Evolutionary conservation across 306 rosid genomes (phyloP), one percentile per base, ranked within the genome.

Genomic region (Quercus berberidifolia): DNA sequence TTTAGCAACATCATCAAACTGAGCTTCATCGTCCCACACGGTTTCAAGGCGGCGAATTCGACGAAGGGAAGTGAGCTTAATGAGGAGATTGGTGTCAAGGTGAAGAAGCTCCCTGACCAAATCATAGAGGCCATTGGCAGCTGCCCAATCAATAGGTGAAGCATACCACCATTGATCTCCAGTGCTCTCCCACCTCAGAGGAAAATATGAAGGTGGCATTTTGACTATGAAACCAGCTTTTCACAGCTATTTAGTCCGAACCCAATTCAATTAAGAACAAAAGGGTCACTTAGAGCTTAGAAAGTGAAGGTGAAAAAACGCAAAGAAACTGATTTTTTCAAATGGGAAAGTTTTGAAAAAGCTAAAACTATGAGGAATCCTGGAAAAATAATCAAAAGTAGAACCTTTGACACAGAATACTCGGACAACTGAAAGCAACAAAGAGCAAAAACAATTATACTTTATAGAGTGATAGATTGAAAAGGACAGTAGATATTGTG

Each of bases 151-250:
- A 21, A 94, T 92, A 2, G 98, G 98, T 1, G 98, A 88, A 5
- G 95, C 98, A 63, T 83, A 94, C 98, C 98, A 94, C 98, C 98
- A 94, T 28, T 94, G 97, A 41, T 94, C 97, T 10, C 97, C 91
- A 0, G 93, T 92, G 83, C 97, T 92, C 62, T 94, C 97, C 98
- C 98, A 94, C 28, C 97, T 89, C 28, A 94, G 94, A 56, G 98
- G 97, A 35, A 94, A 91, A 23, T 83, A 78, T 3, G 86, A 78
- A 0, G 87, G 92, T 38, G 91, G 83, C 95, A 89, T 88, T 41
- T 4, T 15, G 19, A 52, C 30, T 35, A 28, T 20, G 28, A 63
- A 19, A 21, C 69, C 62, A 41, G 26, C 55, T 75, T 52, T 75
- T 14, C 69, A 35, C 54, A 1, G 49, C 52, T 3, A 21, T 62